Evolutionary conservation across 1,284 basidiomycete genomes (phyloP).

Genomic region (Vanrija pseudolonga): DNA sequence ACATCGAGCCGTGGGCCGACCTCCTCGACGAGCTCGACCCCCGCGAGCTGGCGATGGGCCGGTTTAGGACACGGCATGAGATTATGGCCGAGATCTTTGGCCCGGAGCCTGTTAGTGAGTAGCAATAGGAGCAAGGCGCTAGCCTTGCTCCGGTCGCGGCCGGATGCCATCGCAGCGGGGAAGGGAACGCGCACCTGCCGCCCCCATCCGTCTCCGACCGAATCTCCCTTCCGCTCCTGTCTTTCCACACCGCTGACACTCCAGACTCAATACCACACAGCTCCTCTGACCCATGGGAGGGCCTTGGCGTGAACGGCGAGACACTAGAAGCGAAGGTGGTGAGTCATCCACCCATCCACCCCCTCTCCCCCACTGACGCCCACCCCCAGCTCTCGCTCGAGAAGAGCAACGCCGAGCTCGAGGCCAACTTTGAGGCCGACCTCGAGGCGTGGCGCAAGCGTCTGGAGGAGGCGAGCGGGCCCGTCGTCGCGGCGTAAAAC

Average conservation of each 20-base stretch:
- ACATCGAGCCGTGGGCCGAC: conserved; percentile 44
- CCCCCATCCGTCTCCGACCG: too few relatives aligned
- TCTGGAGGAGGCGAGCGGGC: conserved; percentile 4
- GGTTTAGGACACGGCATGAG: conserved; percentile 42
- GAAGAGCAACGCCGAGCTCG: conserved; percentile 36
- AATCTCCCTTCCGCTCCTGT: too few relatives aligned
- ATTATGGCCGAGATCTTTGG: conserved; percentile 42
- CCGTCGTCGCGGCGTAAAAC: too few relatives aligned
- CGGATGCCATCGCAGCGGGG: too few relatives aligned
- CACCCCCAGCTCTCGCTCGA: conserved; percentile 25
- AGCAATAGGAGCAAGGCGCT: not conserved
- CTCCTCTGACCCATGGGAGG: conserved; percentile 32
- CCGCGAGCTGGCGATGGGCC: conserved; percentile 41
- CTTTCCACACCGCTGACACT: too few relatives aligned
- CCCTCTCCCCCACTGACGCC: not conserved
- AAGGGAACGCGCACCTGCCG: too few relatives aligned
- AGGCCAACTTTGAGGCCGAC: conserved; percentile 22
- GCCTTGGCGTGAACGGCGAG: conserved; percentile 33
- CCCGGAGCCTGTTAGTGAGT: conserved; percentile 42
- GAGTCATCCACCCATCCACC: conserved; percentile 10
- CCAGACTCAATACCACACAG: conserved; percentile 4
- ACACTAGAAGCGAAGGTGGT: conserved; percentile 42
- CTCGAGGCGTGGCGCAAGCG: conserved; percentile 22
- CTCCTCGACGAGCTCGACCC: conserved; percentile 43
- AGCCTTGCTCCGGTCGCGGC: too few relatives aligned